phyloP scores from a whole-genome alignment of 2,329 filamentous ascomycete species.

The Sclerotinia subarctica region DNA sequence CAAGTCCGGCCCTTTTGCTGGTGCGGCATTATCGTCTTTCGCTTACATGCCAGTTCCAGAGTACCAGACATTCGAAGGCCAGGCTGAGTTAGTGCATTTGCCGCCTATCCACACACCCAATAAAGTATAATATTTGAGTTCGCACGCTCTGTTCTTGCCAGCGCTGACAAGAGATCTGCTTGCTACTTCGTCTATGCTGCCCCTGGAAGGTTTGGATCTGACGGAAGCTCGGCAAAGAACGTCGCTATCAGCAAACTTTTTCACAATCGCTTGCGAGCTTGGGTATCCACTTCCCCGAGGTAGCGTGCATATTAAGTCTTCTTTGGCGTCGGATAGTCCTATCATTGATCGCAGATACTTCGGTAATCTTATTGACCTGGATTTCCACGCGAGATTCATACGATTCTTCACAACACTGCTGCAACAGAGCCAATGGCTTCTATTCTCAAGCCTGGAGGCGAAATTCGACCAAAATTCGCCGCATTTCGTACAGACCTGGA shows the following conservation, averaged over 20 bases:
- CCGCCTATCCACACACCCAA: background rate
- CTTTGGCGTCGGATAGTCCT: slow-evolving; percentile 36
- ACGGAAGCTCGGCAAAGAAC: background rate
- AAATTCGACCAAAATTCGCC: background rate
- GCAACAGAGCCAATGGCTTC: slow-evolving; percentile 35
- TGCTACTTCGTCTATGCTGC: background rate
- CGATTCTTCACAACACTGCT: slow-evolving; percentile 39
- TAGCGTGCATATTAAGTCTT: slow-evolving; percentile 41
- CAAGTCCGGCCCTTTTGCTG: background rate
- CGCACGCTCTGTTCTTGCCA: background rate
- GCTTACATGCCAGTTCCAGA: slow-evolving; percentile 1
- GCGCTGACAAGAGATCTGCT: background rate
- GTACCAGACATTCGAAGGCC: background rate
- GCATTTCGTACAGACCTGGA: slow-evolving; percentile 2
- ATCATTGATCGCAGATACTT: slow-evolving; percentile 45
- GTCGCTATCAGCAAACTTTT: slow-evolving; percentile 43
- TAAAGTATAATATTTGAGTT: background rate
- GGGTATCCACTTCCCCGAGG: slow-evolving; percentile 44
- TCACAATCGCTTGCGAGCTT: slow-evolving; percentile 50
- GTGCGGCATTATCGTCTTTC: background rate
- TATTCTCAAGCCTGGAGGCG: slow-evolving; percentile 35
- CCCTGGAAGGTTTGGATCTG: background rate
- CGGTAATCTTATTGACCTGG: slow-evolving; percentile 43
- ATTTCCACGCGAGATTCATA: slow-evolving; percentile 41
- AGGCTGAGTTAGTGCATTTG: background rate